phyloP scores from a whole-genome alignment of 208 protist genomes.

The Eutreptiella sp. region DNA sequence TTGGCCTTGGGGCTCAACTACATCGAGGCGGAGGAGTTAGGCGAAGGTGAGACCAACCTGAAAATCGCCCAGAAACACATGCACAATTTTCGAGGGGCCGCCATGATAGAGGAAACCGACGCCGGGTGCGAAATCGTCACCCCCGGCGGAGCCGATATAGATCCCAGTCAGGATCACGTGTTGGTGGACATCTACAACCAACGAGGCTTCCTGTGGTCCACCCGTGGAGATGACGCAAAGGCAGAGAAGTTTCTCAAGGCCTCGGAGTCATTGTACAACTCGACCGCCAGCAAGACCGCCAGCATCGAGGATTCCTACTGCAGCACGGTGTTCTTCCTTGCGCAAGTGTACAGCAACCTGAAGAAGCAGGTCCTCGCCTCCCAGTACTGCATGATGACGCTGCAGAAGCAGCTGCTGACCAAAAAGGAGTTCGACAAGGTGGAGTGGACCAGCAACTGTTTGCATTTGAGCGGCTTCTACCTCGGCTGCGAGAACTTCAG shows the following conservation, averaged over 20 bases:
- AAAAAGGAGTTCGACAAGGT: slow-evolving; percentile 62
- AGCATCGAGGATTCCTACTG: slow-evolving; percentile 67
- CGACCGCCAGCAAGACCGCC: slow-evolving; percentile 40
- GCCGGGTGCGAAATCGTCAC: neutral
- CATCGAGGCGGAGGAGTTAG: slow-evolving; percentile 11
- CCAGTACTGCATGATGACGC: slow-evolving; percentile 69
- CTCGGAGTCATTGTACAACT: slow-evolving; percentile 6
- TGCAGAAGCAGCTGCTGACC: slow-evolving; percentile 66
- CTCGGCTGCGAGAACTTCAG: slow-evolving; percentile 54
- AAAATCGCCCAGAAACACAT: neutral
- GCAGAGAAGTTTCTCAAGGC: slow-evolving; percentile 9
- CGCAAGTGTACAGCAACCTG: slow-evolving; percentile 58
- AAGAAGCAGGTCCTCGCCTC: slow-evolving; percentile 47
- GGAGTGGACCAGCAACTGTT: slow-evolving; percentile 68
- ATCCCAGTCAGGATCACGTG: neutral
- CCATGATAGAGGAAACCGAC: slow-evolving; percentile 7
- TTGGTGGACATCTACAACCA: slow-evolving; percentile 18
- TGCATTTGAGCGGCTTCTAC: slow-evolving; percentile 72
- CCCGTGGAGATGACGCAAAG: slow-evolving; percentile 18
- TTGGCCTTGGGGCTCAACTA: neutral
- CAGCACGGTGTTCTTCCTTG: slow-evolving; percentile 70
- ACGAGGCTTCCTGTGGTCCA: slow-evolving; percentile 21
- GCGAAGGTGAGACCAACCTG: slow-evolving; percentile 13
- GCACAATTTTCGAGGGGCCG: neutral
- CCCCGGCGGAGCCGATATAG: neutral